Evolutionary conservation across 805 yeast species (phyloP).

Genomic region (Yamadazyma insecticola): DNA sequence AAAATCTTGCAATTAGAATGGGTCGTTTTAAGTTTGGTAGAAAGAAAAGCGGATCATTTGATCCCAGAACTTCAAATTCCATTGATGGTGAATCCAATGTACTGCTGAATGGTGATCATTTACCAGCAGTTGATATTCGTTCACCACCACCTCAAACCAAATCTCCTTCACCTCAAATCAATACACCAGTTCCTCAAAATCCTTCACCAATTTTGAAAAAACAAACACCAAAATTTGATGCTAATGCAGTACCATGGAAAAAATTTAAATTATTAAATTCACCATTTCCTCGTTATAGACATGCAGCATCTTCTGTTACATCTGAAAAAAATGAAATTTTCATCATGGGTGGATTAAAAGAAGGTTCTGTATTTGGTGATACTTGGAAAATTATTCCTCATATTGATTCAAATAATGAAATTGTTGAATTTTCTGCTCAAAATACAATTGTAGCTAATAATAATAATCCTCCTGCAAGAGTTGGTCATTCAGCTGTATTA

Average conservation of each 20-base stretch:
- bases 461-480: conserved; percentile 90
- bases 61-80: conserved; percentile 5
- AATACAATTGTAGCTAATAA: conserved; percentile 51
- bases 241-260: conserved; percentile 55
- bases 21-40: conserved; percentile 58
- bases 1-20: no score
- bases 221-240: conserved; percentile 1
- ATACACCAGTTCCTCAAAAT: conserved; percentile 3
- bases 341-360: conserved; percentile 93
- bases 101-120: conserved; percentile 2
- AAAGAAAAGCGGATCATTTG: conserved; percentile 10
- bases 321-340: conserved; percentile 79
- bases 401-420: conserved; percentile 14
- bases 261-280: conserved; percentile 60
- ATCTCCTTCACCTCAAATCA: conserved; percentile 6
- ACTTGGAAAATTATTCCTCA: conserved; percentile 80
- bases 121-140: not conserved
- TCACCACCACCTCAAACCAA: conserved; percentile 1
- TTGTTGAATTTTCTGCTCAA: conserved; percentile 25
- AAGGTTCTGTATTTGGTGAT: conserved; percentile 89
- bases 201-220: conserved; percentile 2
- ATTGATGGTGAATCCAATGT: conserved; percentile 10
- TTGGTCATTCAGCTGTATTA: conserved; percentile 88
- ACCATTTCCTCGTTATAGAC: conserved; percentile 94
- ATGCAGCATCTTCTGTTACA: conserved; percentile 74